Evolutionary conservation across 345 rosid genomes (phyloP), one percentile per base, ranked within the genome.

Genomic region (Triadica sebifera): DNA sequence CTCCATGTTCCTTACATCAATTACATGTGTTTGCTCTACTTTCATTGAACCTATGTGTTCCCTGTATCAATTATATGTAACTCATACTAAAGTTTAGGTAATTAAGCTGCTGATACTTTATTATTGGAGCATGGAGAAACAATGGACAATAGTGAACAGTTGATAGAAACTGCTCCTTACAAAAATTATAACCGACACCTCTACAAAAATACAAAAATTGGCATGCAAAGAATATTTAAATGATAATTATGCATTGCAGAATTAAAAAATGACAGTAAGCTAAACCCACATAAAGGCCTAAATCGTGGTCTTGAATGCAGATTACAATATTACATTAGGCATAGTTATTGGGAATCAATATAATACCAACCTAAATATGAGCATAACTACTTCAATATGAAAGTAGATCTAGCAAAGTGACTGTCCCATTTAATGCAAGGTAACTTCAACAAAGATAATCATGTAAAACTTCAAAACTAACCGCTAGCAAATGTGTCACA

Each of bases 401-500:
- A 73, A 69, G 47, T 76, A 34, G 64, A 59, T 25, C n/a, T 24
- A 68, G 57, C 29, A 77, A 60, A 29, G 67, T 60, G 65, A 65
- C 47, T n/a, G 50, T 51, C 62, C 22, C n/a, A 46, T 22, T 22
- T 3, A 59, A 50, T 47, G 38, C 39, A 53, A 17, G 7, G 77
- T 24, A 50, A 65, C 62, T 69, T 12, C 52, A 47, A 19, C n/a
- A 74, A 69, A 79, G 67, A 74, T 43, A 65, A 71, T 39, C 60
- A 19, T 4, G 24, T 13, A 69, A 70, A 77, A 59, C 61, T 55
- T 70, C 47, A 68, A 82, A 79, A 88, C 99, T 88, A 80, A 95
- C 98, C 17, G 97, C 96, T 71, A 95, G 63, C 70, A 95, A 87
- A 78, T 88, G 97, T n/a, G 98, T 89, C 16, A 80, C 94, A 5